These are phyloP conservation scores for Chionographis japonica DNA, from an alignment of 106 monocot species.

Conservation along the genomic window DNA sequence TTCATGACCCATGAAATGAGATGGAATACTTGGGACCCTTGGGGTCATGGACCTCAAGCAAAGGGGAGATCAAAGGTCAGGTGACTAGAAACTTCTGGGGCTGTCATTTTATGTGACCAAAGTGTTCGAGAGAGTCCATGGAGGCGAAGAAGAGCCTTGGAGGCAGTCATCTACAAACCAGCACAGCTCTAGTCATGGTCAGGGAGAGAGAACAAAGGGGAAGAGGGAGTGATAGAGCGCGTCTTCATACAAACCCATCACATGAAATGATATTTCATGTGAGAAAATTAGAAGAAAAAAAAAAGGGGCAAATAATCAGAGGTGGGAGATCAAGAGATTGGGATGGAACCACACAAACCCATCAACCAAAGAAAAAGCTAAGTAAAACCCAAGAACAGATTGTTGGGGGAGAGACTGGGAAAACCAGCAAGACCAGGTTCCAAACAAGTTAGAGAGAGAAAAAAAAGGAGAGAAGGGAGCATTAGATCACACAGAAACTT, in stretches of 20 bases:
- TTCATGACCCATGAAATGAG: background rate
- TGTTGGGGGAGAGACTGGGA: background rate
- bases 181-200: background rate
- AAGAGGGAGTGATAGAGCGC: background rate
- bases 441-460: slow-evolving; percentile 2
- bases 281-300: background rate
- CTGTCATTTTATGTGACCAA: slow-evolving; percentile 67
- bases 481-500: background rate
- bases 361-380: background rate
- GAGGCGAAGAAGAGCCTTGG: background rate
- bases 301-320: slow-evolving; percentile 1
- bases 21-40: background rate
- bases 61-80: background rate
- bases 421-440: background rate
- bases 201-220: background rate
- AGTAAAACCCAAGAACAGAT: slow-evolving; percentile 7
- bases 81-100: slow-evolving; percentile 16
- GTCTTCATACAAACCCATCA: background rate
- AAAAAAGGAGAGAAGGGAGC: background rate
- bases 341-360: background rate
- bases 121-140: background rate
- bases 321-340: slow-evolving; percentile 6
- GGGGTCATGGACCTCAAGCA: background rate
- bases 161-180: background rate
- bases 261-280: slow-evolving; percentile 24